Evolutionary conservation across 495 filamentous ascomycete species (phyloP), one percentile per base, ranked within the genome.

Genomic region (Lasiosphaeria miniovina): DNA sequence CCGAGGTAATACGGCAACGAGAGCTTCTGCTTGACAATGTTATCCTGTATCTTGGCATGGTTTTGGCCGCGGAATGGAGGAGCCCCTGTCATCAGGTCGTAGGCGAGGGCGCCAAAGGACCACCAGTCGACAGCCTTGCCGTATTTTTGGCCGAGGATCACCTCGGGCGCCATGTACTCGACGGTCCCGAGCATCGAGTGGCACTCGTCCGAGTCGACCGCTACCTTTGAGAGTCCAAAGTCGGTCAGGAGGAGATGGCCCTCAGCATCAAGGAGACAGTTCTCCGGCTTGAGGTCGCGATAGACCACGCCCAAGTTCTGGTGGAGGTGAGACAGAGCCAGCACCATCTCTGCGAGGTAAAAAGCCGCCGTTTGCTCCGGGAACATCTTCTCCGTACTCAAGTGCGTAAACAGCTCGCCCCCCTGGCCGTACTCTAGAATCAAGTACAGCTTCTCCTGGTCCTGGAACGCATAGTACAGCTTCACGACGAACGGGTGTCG

Each of bases 381-480:
- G 65, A 98, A 96, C 89, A 96, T 96, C 65, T 87, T 87, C 71
- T 96, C 91, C 64, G 89, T 87, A 41, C 84, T 89, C 10, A 98
- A 82, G 64, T 97, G 92, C 14, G 85, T 86, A 72, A 98, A 98
- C 12, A 98, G 80, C 71, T 98, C 94, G 38, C 94, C 94, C 45
- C 94, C 94, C 71, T 96, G 88, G n/a, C 94, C 94, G 71, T 98
- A 98, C 72, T 98, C 93, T 45, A 98, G 85, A 66, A 98, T 98
- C 36, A 98, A 79, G 72, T 98, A 98, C 10, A 98, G 86, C 75
- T 96, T 98, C 78, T 96, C 91, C 62, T 89, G 93, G 73, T 98
- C 95, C 73, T 98, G 94, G 75, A 98, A 98, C 32, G 94, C 94
- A 69, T 98, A 98, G 77, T 88, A 98, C 10, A 98, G 82, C 69